Conservation (phyloP, 805 yeast genomes). For the Kuraishia borneana region DNA sequence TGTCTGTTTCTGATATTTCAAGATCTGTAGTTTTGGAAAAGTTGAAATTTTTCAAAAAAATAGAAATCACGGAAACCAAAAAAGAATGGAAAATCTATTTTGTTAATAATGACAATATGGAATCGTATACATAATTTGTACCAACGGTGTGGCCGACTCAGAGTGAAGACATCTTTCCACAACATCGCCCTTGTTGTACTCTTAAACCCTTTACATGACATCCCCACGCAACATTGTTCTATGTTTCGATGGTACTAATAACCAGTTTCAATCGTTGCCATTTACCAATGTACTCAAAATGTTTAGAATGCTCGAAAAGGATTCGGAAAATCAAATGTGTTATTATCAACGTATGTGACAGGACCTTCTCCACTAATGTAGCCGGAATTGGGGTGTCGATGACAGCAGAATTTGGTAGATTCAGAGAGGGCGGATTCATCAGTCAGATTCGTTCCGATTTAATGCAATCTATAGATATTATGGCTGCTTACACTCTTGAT, state of each 20-base stretch:
- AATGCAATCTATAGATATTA: conserved; percentile 23
- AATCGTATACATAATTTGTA: too few relatives aligned
- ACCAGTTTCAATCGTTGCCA: conserved; percentile 44
- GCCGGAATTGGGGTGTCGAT: conserved; percentile 53
- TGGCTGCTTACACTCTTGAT: conserved; percentile 43
- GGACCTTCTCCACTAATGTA: conserved; percentile 5
- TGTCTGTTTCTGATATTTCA: too few relatives aligned
- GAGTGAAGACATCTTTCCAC: too few relatives aligned
- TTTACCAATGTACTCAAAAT: conserved; percentile 43
- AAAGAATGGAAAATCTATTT: too few relatives aligned
- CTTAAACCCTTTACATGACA: too few relatives aligned
- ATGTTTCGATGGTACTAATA: conserved; percentile 56
- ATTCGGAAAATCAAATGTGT: conserved; percentile 33
- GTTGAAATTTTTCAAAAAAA: too few relatives aligned
- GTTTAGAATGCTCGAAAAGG: conserved; percentile 39
- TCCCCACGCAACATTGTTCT: conserved; percentile 41
- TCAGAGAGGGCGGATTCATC: conserved; percentile 11
- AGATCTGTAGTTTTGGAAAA: too few relatives aligned
- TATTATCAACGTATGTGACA: conserved; percentile 40
- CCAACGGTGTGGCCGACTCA: too few relatives aligned
- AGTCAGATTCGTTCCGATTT: conserved; percentile 5
- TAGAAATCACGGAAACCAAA: too few relatives aligned
- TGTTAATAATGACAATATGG: too few relatives aligned
- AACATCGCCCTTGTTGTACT: too few relatives aligned
- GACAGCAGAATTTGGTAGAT: conserved; percentile 23